phyloP scores from a whole-genome alignment of 2,329 filamentous ascomycete species.

The Verticillium tricorpus region DNA sequence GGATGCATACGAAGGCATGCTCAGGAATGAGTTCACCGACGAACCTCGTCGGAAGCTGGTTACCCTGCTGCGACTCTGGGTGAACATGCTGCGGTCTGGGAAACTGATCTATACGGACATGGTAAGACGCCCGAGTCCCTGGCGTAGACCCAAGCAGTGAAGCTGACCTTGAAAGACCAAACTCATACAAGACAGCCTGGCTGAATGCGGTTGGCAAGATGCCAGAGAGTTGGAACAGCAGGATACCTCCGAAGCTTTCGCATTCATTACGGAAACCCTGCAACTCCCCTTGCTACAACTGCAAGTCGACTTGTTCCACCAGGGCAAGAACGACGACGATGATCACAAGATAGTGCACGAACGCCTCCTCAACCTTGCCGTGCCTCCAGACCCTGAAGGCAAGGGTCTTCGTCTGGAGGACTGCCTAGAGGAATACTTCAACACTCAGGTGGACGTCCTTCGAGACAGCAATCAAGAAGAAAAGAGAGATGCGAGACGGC shows the following conservation, averaged over 20 bases:
- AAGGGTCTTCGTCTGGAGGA: conserved; percentile 78
- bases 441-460: conserved; percentile 84
- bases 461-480: conserved; percentile 61
- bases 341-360: conserved; percentile 97
- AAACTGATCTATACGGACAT: conserved; percentile 82
- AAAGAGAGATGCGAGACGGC: conserved; percentile 26
- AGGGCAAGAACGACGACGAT: conserved; percentile 77
- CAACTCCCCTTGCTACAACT: conserved; percentile 83
- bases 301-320: conserved; percentile 93
- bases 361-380: conserved; percentile 81
- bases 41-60: conserved; percentile 67
- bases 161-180: conserved; percentile 56
- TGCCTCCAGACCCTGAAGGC: conserved; percentile 70
- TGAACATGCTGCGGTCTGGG: conserved; percentile 83
- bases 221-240: conserved; percentile 77
- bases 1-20: conserved; percentile 87
- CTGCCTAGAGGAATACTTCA: conserved; percentile 92
- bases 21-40: conserved; percentile 74
- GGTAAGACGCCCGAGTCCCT: conserved; percentile 40
- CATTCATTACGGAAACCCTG: conserved; percentile 86
- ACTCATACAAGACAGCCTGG: conserved; percentile 75
- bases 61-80: conserved; percentile 81
- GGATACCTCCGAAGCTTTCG: conserved; percentile 93
- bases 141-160: not conserved
- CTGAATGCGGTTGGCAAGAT: conserved; percentile 84